Base-by-base conservation (phyloP, 345 rosid genomes). In the Cochlearia excelsa region DNA sequence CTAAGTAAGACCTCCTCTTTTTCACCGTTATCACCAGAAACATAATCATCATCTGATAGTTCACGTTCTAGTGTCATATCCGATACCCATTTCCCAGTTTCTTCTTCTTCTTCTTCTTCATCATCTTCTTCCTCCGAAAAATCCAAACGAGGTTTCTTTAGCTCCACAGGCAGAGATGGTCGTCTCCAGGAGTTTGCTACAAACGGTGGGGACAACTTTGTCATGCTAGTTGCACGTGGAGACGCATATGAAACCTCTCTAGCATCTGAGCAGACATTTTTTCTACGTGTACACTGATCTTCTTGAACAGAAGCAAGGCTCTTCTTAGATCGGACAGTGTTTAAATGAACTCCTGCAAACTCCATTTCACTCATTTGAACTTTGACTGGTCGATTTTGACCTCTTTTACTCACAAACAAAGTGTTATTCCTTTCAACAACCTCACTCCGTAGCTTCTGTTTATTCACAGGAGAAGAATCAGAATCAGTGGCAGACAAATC, bases 51-150 rank as follows among this genome's bases (percentile, higher is more conserved):
- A 42, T 61, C 76, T 68, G 67, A 64, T 38, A 69, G 70, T 46
- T 54, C 75, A 78, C 38, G 64, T 64, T 75, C 73, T 51, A 75
- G 75, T 69, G 76, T 75, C 51, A 67, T 66, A 56, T 72, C 83
- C 39, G 77, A 75, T 55, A 68, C 68, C 77, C 78, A 71, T 48
- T 65, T 51, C 53, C 46, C 68, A n/a, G 38, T 57, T 49, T 74
- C 78, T 46, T 72, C 79, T 11, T 76, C 75, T 35, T 62, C 69
- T 59, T 74, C 79, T 16, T 76, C 75, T 35, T 62, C 69, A 59
- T 74, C 79, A 27, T 76, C 75, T 35, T 62, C 69, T 62, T 74
- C 76, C 43, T 44, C 77, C 16, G 53, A 43, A 52, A 58, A 58
- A 70, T 46, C 80, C 60, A 62, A 44, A n/a, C 40, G 72, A 46